Percentiles rank a stretch among this genome's conserved stretches.
phyloP scores from a whole-genome alignment of 352 stramenopile genomes.

The Pythium vanterpoolii region DNA sequence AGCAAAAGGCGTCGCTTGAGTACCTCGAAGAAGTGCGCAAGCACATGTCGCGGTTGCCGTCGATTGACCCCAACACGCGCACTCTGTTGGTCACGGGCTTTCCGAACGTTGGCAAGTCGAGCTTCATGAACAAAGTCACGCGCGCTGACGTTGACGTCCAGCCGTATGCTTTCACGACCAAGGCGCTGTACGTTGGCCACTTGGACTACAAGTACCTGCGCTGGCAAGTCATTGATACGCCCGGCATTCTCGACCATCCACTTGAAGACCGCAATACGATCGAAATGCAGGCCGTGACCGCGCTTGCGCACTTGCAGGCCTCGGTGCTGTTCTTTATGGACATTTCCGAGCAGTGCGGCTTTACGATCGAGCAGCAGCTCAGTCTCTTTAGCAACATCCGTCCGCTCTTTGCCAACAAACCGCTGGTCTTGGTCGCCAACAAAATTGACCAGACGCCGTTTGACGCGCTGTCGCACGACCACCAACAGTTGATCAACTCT shows the following conservation, averaged over 20 bases:
- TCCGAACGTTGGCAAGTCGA: slow-evolving; percentile 99
- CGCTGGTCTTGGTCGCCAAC: slow-evolving; percentile 98
- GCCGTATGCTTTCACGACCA: slow-evolving; percentile 99
- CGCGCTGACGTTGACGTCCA: slow-evolving; percentile 99
- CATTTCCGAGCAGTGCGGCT: slow-evolving; percentile 99
- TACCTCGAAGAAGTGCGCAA: slow-evolving; percentile 98
- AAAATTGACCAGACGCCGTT: slow-evolving; percentile 98
- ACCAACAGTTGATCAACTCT: slow-evolving; percentile 81
- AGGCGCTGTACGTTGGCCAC: slow-evolving; percentile 99
- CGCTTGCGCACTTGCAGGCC: slow-evolving; percentile 98
- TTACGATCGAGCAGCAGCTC: slow-evolving; percentile 98
- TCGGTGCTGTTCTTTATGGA: slow-evolving; percentile 99
- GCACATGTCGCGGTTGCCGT: slow-evolving; percentile 98
- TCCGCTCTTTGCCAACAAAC: slow-evolving; percentile 99
- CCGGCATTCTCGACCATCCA: slow-evolving; percentile 99
- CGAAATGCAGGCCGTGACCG: slow-evolving; percentile 99
- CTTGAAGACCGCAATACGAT: slow-evolving; percentile 99
- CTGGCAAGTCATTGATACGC: slow-evolving; percentile 99
- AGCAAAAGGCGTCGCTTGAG: slow-evolving; percentile 97
- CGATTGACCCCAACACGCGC: slow-evolving; percentile 98
- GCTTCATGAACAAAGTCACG: slow-evolving; percentile 99
- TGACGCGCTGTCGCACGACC: slow-evolving; percentile 78
- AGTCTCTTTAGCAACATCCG: slow-evolving; percentile 98
- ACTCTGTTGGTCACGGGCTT: slow-evolving; percentile 98
- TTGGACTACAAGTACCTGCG: slow-evolving; percentile 99